A percentile compares a stretch with the other conserved stretches of the same genome.
Conservation (phyloP, 495 filamentous ascomycete species). For the Aspergillus biplanus region DNA sequence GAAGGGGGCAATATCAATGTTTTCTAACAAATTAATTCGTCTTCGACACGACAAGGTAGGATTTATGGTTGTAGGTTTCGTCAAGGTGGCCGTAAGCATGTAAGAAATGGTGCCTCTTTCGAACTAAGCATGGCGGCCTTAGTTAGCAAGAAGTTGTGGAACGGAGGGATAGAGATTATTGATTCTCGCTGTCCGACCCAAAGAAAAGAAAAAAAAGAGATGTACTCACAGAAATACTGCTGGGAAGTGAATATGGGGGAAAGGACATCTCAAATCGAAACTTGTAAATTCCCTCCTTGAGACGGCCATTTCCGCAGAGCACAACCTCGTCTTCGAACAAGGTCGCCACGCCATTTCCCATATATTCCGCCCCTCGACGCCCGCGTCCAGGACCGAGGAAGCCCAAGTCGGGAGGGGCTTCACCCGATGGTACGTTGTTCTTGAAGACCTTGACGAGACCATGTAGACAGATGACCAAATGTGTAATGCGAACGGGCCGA, state of each 20-base stretch:
- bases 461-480: conserved; percentile 84
- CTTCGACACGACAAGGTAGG: conserved; percentile 76
- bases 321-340: conserved; percentile 91
- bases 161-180: not conserved
- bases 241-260: conserved; percentile 80
- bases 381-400: conserved; percentile 56
- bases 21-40: conserved; percentile 79
- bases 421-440: conserved; percentile 66
- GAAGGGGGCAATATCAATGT: conserved; percentile 63
- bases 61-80: conserved; percentile 84
- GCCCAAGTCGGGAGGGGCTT: conserved; percentile 53
- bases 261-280: conserved; percentile 89
- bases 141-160: conserved; percentile 19
- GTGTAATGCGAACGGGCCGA: conserved; percentile 84
- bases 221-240: conserved; percentile 84
- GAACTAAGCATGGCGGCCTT: conserved; percentile 60
- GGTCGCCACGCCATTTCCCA: conserved; percentile 80
- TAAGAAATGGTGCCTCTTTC: conserved; percentile 94
- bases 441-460: conserved; percentile 89
- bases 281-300: conserved; percentile 84
- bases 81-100: conserved; percentile 84
- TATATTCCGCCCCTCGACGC: conserved; percentile 66
- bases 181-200: too few relatives aligned
- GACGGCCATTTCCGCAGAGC: conserved; percentile 85
- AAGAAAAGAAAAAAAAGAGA: not conserved